These are phyloP conservation scores for Sugiyamaella marilandica DNA, from an alignment of 805 yeast species.

Conservation along the genomic window DNA sequence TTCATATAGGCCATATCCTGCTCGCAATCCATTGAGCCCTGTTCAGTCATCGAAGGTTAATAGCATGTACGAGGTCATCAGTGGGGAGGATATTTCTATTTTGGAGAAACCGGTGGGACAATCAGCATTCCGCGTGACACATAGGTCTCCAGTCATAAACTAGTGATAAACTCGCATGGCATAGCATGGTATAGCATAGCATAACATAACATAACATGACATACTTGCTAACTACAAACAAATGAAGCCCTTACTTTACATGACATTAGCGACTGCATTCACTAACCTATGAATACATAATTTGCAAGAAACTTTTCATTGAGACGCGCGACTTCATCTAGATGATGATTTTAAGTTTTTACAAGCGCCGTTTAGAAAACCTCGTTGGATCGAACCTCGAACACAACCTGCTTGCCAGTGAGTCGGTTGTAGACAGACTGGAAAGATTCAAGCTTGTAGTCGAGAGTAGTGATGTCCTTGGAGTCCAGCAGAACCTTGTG, in stretches of 20 bases:
- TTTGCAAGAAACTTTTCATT: neutral
- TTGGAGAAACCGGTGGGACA: slow-evolving; percentile 17
- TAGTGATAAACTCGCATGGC: too few relatives aligned
- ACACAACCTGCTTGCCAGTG: slow-evolving; percentile 99
- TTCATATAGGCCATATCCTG: slow-evolving; percentile 12
- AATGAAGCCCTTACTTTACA: neutral
- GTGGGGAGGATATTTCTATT: slow-evolving; percentile 17
- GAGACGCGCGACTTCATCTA: neutral
- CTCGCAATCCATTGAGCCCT: neutral
- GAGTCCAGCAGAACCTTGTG: slow-evolving; percentile 97
- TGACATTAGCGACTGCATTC: slow-evolving; percentile 5
- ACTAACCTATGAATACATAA: slow-evolving; percentile 4
- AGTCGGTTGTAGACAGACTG: slow-evolving; percentile 97
- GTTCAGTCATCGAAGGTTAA: neutral
- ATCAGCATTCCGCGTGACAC: slow-evolving; percentile 13
- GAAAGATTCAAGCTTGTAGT: slow-evolving; percentile 99
- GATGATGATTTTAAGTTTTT: slow-evolving; percentile 1
- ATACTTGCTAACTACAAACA: neutral
- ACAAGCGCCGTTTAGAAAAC: slow-evolving; percentile 28
- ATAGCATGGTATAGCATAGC: neutral
- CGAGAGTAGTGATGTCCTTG: slow-evolving; percentile 94
- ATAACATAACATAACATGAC: neutral
- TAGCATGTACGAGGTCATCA: slow-evolving; percentile 6
- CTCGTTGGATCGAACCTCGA: slow-evolving; percentile 70
- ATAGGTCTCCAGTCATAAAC: neutral